Percentiles rank a stretch among this genome's conserved stretches.
phyloP scores from a whole-genome alignment of 2,329 filamentous ascomycete genomes.

The Verticillium alfalfae region DNA sequence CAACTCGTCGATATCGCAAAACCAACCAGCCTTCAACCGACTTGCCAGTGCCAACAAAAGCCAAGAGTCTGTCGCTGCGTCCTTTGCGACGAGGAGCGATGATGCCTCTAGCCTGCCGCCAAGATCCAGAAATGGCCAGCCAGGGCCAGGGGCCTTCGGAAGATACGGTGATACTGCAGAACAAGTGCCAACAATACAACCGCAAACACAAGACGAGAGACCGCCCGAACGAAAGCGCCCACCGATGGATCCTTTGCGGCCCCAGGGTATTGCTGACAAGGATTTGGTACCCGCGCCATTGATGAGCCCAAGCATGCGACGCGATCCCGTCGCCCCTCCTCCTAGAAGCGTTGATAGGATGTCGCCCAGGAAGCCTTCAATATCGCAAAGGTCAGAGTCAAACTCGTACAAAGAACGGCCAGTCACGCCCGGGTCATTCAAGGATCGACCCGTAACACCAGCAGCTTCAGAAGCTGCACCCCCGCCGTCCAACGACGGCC shows the following conservation, averaged over 20 bases:
- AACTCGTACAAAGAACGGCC: conserved; percentile 26
- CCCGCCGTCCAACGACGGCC: conserved; percentile 2
- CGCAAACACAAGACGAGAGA: conserved; percentile 33
- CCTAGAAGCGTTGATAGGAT: conserved; percentile 47
- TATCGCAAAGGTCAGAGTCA: conserved; percentile 23
- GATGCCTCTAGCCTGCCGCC: conserved; percentile 45
- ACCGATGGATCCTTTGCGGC: conserved; percentile 57
- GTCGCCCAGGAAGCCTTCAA: conserved; percentile 37
- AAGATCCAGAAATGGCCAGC: conserved; percentile 46
- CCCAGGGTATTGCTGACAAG: conserved; percentile 39
- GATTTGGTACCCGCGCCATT: conserved; percentile 54
- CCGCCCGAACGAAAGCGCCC: conserved; percentile 61
- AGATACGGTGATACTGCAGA: conserved; percentile 24
- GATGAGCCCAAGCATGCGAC: conserved; percentile 43
- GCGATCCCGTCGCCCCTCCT: conserved; percentile 38
- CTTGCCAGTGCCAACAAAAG: conserved; percentile 48
- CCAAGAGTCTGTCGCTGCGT: conserved; percentile 50
- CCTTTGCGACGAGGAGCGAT: conserved; percentile 41
- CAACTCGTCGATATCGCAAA: conserved; percentile 39
- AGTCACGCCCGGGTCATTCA: conserved; percentile 12
- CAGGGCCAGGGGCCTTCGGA: conserved; percentile 30
- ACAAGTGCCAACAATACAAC: conserved; percentile 15
- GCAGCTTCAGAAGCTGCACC: conserved; percentile 7
- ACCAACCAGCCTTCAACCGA: conserved; percentile 38
- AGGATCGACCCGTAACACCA: conserved; percentile 8